Evolutionary conservation across 306 rosid genomes (phyloP).

Genomic region (Quercus gilva): DNA sequence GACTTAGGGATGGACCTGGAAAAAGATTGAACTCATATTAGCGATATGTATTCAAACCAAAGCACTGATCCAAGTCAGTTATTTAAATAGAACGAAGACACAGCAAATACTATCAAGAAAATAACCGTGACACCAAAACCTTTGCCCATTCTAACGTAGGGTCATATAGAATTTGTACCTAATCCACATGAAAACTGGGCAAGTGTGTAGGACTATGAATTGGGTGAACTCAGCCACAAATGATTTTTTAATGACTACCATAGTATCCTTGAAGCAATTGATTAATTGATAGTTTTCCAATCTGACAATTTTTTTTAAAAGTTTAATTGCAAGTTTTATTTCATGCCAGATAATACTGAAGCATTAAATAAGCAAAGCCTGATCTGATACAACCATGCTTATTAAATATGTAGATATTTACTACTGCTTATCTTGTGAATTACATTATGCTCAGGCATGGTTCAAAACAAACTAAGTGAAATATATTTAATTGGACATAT

Average conservation of each 20-base stretch:
- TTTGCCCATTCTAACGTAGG: not conserved
- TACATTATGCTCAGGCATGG: not conserved
- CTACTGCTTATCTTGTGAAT: not conserved
- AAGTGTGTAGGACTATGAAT: not conserved
- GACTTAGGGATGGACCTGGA: conserved; percentile 14
- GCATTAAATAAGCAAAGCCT: not conserved
- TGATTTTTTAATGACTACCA: not conserved
- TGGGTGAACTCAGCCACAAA: not conserved
- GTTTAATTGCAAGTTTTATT: not conserved
- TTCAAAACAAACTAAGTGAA: not conserved
- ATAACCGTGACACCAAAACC: not conserved
- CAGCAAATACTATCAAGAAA: not conserved
- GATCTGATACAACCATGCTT: not conserved
- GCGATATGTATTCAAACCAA: not conserved
- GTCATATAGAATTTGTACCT: not conserved
- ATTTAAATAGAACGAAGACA: not conserved
- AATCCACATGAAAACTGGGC: not conserved
- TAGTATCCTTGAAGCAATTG: not conserved
- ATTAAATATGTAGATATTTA: not conserved
- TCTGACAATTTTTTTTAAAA: not conserved
- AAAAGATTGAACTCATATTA: not conserved
- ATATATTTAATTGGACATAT: not conserved
- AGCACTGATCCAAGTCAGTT: no score
- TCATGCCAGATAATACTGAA: not conserved
- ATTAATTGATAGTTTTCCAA: not conserved